These are phyloP conservation scores for Hypoxylon fragiforme DNA, from an alignment of 495 filamentous ascomycete genomes.

Conservation along the genomic window DNA sequence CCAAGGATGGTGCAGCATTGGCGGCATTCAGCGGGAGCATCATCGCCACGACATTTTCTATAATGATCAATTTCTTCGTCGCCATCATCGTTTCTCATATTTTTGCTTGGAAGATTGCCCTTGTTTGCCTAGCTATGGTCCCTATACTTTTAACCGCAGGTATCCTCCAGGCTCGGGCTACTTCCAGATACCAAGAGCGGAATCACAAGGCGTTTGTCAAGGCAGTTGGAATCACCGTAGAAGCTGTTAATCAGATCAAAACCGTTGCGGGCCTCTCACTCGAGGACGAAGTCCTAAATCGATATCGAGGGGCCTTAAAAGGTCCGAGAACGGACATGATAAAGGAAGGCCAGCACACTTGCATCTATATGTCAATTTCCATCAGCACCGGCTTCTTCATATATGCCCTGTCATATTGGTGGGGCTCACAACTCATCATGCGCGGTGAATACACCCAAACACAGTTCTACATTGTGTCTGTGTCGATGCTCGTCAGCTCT, in stretches of 20 bases:
- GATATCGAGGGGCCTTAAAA: constrained; percentile 46
- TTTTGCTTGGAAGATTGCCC: constrained; percentile 64
- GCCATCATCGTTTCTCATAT: constrained; percentile 60
- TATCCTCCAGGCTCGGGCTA: constrained; percentile 54
- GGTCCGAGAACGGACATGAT: constrained; percentile 43
- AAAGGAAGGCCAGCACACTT: constrained; percentile 42
- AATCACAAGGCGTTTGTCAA: constrained; percentile 60
- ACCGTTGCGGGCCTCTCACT: constrained; percentile 60
- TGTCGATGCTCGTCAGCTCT: constrained; percentile 60
- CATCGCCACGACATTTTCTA: constrained; percentile 47
- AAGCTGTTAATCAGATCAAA: constrained; percentile 60
- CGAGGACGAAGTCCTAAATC: constrained; percentile 50
- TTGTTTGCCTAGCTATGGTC: constrained; percentile 56
- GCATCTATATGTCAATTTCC: constrained; percentile 49
- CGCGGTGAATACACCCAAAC: constrained; percentile 55
- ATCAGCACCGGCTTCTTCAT: constrained; percentile 41
- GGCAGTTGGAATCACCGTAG: constrained; percentile 59
- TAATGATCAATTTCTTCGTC: constrained; percentile 45
- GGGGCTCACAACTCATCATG: constrained; percentile 59
- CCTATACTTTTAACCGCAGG: constrained; percentile 56
- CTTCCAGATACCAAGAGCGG: constrained; percentile 58
- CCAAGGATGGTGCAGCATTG: constrained; percentile 53
- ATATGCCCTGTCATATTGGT: constrained; percentile 63
- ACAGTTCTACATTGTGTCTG: constrained; percentile 66
- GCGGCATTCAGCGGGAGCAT: constrained; percentile 46